Evolutionary conservation across 2,329 filamentous ascomycete species (phyloP).

Genomic region (Stachybotrys chlorohalonatus): DNA sequence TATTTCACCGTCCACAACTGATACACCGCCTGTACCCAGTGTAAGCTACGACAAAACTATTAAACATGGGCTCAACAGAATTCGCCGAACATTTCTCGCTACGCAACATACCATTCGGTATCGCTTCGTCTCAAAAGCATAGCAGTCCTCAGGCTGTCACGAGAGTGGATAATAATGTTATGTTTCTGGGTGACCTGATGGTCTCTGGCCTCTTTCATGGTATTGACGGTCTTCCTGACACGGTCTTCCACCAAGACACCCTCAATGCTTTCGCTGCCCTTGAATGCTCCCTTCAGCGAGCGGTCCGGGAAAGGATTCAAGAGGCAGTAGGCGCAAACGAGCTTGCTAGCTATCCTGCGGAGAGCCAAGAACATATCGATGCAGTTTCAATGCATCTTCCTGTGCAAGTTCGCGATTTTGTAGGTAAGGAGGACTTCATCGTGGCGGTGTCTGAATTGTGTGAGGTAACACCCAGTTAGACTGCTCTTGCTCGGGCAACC

Average conservation of each 20-base stretch:
- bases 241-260: not conserved
- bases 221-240: constrained; percentile 9
- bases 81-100: too few species aligned
- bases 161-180: not conserved
- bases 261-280: constrained; percentile 7
- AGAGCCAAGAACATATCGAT: constrained; percentile 7
- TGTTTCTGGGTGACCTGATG: constrained; percentile 3
- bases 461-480: too few species aligned
- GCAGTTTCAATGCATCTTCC: constrained; percentile 39
- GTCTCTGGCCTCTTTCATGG: constrained; percentile 18
- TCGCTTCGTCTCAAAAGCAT: too few species aligned
- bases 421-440: constrained; percentile 7
- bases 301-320: constrained; percentile 1
- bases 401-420: constrained; percentile 45
- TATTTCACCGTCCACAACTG: too few species aligned
- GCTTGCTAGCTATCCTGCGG: constrained; percentile 1
- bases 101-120: too few species aligned
- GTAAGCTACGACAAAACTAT: too few species aligned
- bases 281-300: not conserved
- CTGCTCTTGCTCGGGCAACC: too few species aligned
- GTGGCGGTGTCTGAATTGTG: too few species aligned
- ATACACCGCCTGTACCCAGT: too few species aligned
- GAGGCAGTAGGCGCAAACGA: not conserved
- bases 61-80: too few species aligned
- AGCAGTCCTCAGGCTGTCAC: too few species aligned